These are phyloP conservation scores for Trichoderma koningii DNA, from an alignment of 2,329 filamentous ascomycete species.

Conservation along the genomic window DNA sequence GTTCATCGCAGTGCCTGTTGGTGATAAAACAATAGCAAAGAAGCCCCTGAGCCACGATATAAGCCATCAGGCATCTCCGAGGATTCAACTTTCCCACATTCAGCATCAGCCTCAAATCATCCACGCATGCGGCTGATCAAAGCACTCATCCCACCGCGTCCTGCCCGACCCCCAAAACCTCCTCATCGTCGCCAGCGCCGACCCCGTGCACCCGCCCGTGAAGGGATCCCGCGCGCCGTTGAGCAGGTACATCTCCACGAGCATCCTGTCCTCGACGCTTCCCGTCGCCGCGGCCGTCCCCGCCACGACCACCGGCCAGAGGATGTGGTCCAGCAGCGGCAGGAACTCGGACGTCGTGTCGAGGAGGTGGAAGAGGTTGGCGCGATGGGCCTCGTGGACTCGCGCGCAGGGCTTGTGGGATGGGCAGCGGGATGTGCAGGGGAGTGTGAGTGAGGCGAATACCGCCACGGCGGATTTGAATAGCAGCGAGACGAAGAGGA, in stretches of 20 bases:
- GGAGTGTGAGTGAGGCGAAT: conserved; percentile 4
- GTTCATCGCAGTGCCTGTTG: too few species aligned
- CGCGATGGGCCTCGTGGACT: background rate
- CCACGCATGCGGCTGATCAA: conserved; percentile 24
- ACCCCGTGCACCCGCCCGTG: background rate
- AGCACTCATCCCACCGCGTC: conserved; percentile 26
- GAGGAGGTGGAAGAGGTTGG: conserved; percentile 19
- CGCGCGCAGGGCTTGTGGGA: background rate
- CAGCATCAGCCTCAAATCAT: background rate
- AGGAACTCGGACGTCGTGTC: background rate
- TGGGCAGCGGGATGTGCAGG: conserved; percentile 1
- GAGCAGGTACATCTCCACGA: conserved; percentile 16
- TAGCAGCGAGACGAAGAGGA: conserved; percentile 11
- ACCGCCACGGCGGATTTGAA: conserved; percentile 25
- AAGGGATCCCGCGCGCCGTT: conserved; percentile 19
- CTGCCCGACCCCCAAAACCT: conserved; percentile 25
- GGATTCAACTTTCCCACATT: too few species aligned
- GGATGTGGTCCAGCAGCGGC: conserved; percentile 12
- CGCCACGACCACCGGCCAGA: conserved; percentile 25
- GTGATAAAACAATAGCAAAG: too few species aligned
- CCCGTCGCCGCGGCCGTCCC: conserved; percentile 14
- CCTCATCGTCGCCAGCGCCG: conserved; percentile 16
- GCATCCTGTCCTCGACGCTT: background rate
- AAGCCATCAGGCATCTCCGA: too few species aligned
- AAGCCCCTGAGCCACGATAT: too few species aligned